These are phyloP conservation scores for Centella asiatica DNA, from an alignment of 129 eudicot genomes.

Conservation along the genomic window DNA sequence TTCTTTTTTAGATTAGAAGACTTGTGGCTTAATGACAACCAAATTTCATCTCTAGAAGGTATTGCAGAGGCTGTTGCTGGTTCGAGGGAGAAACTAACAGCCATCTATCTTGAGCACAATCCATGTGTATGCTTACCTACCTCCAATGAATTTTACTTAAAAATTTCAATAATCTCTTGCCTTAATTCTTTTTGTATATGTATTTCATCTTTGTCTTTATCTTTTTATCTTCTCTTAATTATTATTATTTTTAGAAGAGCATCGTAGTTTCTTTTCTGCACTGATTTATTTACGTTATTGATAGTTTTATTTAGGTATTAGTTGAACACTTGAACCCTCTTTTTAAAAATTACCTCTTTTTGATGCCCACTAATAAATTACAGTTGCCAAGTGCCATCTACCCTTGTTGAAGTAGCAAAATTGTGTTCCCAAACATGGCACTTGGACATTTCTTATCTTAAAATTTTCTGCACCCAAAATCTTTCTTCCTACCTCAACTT, in stretches of 20 bases:
- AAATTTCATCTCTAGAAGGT: slow-evolving; percentile 64
- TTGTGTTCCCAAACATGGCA: too few species aligned
- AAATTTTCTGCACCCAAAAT: too few species aligned
- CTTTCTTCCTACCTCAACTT: too few species aligned
- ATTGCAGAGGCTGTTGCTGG: slow-evolving; percentile 69
- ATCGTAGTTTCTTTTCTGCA: neutral
- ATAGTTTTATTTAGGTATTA: neutral
- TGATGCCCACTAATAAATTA: too few species aligned
- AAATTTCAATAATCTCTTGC: neutral
- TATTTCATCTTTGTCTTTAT: neutral
- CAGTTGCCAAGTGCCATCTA: too few species aligned
- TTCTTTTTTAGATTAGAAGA: slow-evolving; percentile 72
- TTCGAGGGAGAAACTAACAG: slow-evolving; percentile 74
- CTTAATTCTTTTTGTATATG: neutral
- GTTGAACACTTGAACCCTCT: too few species aligned
- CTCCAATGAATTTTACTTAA: neutral
- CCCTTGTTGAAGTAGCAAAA: too few species aligned
- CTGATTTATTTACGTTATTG: neutral
- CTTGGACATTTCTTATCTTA: too few species aligned
- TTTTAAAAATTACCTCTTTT: too few species aligned
- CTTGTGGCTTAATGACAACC: slow-evolving; percentile 95
- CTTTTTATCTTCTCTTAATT: too few species aligned
- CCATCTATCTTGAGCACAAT: slow-evolving; percentile 91
- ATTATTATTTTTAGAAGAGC: too few species aligned
- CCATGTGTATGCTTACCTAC: slow-evolving; percentile 71